Evolutionary conservation across 495 filamentous ascomycete species (phyloP).

Genomic region (Achaetomiella virescens): DNA sequence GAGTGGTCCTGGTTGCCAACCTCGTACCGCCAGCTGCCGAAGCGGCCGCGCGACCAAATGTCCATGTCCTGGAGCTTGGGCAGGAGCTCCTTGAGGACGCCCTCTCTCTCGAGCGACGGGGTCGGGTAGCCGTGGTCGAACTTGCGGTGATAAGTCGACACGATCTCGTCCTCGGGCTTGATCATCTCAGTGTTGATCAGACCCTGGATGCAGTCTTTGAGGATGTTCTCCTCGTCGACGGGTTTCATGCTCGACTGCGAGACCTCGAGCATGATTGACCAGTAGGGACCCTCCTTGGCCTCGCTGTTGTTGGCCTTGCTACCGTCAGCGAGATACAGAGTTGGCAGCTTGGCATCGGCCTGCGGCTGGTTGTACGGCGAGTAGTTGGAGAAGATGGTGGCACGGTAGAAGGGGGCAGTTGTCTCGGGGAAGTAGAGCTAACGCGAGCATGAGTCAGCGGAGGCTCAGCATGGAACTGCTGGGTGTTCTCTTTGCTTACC

Average conservation of each 20-base stretch:
- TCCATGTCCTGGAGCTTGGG: conserved; percentile 84
- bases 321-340: conserved; percentile 77
- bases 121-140: conserved; percentile 99
- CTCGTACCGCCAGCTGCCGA: conserved; percentile 98
- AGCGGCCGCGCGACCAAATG: conserved; percentile 94
- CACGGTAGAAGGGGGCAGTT: conserved; percentile 99
- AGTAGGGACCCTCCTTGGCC: conserved; percentile 85
- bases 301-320: conserved; percentile 62
- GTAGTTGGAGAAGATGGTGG: conserved; percentile 99
- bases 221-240: conserved; percentile 72
- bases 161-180: conserved; percentile 82
- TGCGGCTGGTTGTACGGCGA: conserved; percentile 95
- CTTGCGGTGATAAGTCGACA: conserved; percentile 95
- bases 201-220: conserved; percentile 88
- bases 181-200: conserved; percentile 97
- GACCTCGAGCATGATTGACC: conserved; percentile 99
- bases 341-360: conserved; percentile 75
- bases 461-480: too few species aligned
- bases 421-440: conserved; percentile 98
- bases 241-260: conserved; percentile 96
- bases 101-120: conserved; percentile 89
- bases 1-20: conserved; percentile 93
- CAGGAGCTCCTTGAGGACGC: conserved; percentile 84
- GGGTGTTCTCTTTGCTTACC: conserved; percentile 50
- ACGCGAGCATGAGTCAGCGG: too few species aligned